These are phyloP conservation scores for Epichloe sylvatica DNA, from an alignment of 2,329 filamentous ascomycete genomes.

Conservation along the genomic window DNA sequence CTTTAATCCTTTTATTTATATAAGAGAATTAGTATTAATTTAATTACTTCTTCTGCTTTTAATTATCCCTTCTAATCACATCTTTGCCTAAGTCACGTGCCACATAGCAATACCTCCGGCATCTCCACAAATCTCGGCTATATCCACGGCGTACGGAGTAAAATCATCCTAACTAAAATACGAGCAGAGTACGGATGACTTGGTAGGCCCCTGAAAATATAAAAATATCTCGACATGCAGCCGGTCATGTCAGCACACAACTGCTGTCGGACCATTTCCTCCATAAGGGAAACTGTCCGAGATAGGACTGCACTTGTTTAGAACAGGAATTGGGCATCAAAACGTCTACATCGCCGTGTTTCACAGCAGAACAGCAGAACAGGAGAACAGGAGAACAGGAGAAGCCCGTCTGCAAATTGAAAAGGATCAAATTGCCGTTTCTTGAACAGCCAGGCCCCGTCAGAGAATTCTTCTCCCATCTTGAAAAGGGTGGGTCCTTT, in stretches of 20 bases:
- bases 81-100: too few relatives aligned
- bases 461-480: not conserved
- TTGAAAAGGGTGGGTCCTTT: constrained; percentile 3
- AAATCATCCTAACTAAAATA: too few relatives aligned
- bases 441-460: not conserved
- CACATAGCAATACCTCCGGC: too few relatives aligned
- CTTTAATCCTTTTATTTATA: too few relatives aligned
- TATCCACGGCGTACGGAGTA: too few relatives aligned
- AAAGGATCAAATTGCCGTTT: not conserved
- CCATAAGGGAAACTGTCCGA: not conserved
- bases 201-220: not conserved
- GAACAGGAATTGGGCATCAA: not conserved
- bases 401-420: not conserved
- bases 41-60: too few relatives aligned
- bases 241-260: not conserved
- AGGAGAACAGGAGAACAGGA: not conserved
- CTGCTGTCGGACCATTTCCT: not conserved
- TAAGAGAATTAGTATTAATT: too few relatives aligned
- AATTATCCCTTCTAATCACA: too few relatives aligned
- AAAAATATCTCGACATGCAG: not conserved
- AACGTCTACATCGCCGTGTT: not conserved
- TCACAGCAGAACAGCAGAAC: not conserved
- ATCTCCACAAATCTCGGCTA: too few relatives aligned
- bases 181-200: too few relatives aligned
- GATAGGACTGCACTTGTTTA: not conserved